These are phyloP conservation scores for Exophiala dermatitidis DNA, from an alignment of 2,329 filamentous ascomycete species.

Conservation along the genomic window DNA sequence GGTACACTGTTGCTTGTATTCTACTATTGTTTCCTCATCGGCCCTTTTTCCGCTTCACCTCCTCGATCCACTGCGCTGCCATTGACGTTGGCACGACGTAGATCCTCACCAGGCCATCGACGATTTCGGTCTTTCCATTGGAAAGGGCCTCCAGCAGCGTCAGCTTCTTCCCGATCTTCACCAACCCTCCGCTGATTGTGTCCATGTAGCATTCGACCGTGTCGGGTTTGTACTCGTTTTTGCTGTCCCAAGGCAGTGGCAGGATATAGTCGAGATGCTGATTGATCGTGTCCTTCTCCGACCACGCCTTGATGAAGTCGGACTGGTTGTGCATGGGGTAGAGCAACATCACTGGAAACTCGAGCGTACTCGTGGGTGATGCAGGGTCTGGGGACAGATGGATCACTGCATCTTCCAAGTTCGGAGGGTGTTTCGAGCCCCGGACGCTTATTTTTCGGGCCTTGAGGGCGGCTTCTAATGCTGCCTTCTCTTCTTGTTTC, in stretches of 20 bases:
- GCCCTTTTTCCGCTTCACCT: constrained; percentile 68
- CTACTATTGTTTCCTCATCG: constrained; percentile 6
- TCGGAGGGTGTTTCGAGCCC: constrained; percentile 63
- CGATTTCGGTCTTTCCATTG: constrained; percentile 72
- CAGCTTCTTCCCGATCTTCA: constrained; percentile 85
- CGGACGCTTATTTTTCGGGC: constrained; percentile 65
- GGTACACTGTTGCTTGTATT: background rate
- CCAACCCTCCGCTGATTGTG: constrained; percentile 67
- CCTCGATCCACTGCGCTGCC: constrained; percentile 68
- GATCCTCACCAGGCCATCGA: constrained; percentile 76
- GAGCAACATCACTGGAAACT: constrained; percentile 72
- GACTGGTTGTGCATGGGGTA: constrained; percentile 77
- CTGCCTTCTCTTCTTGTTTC: constrained; percentile 48
- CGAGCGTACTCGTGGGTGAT: constrained; percentile 63
- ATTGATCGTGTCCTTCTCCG: constrained; percentile 65
- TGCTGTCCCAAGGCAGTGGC: constrained; percentile 76
- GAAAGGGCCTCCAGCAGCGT: constrained; percentile 65
- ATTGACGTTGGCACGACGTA: constrained; percentile 69
- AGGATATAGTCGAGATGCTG: constrained; percentile 82
- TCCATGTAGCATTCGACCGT: constrained; percentile 85
- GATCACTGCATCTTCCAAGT: constrained; percentile 77
- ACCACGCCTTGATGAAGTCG: constrained; percentile 85
- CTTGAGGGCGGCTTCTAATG: constrained; percentile 59
- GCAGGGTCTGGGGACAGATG: constrained; percentile 63
- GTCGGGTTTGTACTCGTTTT: constrained; percentile 56